phyloP scores from a whole-genome alignment of 75 land plant species.

The Selaginella moellendorffii region DNA sequence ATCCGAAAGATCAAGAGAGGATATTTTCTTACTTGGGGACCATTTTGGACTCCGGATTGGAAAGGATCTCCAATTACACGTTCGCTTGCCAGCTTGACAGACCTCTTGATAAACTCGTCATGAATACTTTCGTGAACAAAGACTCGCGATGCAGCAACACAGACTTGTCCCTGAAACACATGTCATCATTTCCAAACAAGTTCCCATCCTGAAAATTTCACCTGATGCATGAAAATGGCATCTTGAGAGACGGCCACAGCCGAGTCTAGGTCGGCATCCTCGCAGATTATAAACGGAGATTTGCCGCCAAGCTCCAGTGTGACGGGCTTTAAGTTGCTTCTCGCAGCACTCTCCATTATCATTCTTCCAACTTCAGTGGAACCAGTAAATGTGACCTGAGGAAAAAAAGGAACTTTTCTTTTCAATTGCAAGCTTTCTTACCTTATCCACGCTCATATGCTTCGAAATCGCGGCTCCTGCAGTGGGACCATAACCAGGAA shows the following conservation, averaged over 20 bases:
- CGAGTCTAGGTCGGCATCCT: conserved; percentile 21
- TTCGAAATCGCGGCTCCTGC: conserved; percentile 58
- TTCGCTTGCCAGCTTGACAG: conserved; percentile 27
- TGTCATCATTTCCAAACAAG: not conserved
- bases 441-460: conserved; percentile 84
- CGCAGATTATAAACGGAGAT: conserved; percentile 22
- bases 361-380: conserved; percentile 23
- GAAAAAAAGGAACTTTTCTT: not conserved
- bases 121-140: conserved; percentile 68
- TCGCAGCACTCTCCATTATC: conserved; percentile 23
- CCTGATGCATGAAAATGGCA: conserved; percentile 17
- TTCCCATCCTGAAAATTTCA: not conserved
- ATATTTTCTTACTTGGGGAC: conserved; percentile 40
- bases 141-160: conserved; percentile 53
- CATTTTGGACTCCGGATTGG: conserved; percentile 43
- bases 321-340: conserved; percentile 26
- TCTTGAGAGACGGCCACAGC: conserved; percentile 19
- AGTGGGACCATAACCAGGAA: conserved; percentile 55
- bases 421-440: conserved; percentile 6
- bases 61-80: conserved; percentile 72
- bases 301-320: conserved; percentile 29
- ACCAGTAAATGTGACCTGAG: conserved; percentile 42
- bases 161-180: conserved; percentile 52
- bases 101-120: conserved; percentile 43
- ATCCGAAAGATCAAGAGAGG: not conserved